Conservation (phyloP, 2,329 filamentous ascomycete genomes). For the Neonectria magnoliae region DNA sequence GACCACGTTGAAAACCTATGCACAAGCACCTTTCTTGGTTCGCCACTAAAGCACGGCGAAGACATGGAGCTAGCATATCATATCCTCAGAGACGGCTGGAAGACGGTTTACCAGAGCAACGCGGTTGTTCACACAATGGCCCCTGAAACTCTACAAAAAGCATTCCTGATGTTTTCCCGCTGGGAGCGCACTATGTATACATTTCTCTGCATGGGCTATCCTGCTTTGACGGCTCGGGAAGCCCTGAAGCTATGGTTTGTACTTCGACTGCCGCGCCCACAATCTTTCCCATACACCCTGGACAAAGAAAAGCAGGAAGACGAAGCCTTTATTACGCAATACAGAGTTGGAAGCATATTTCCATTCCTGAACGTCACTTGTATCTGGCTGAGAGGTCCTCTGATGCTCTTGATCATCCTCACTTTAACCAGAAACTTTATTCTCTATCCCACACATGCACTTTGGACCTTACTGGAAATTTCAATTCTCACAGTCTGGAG, state of each 20-base stretch:
- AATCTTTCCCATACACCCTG: not conserved
- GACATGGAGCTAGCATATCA: constrained; percentile 12
- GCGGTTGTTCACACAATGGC: constrained; percentile 14
- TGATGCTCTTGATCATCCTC: constrained; percentile 4
- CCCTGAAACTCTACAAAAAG: constrained; percentile 4
- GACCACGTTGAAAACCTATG: constrained; percentile 4
- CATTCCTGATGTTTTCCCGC: constrained; percentile 16
- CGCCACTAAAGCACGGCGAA: constrained; percentile 8
- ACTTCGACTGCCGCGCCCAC: not conserved
- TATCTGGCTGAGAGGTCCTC: constrained; percentile 11
- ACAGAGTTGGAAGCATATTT: constrained; percentile 12
- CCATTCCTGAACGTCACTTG: constrained; percentile 5
- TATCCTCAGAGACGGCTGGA: constrained; percentile 13
- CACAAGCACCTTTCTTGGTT: constrained; percentile 11
- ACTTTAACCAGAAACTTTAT: constrained; percentile 7
- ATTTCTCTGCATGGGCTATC: constrained; percentile 12
- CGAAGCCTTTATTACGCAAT: not conserved
- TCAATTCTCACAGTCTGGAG: constrained; percentile 13
- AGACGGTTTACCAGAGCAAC: constrained; percentile 13
- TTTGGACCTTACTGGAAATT: constrained; percentile 8
- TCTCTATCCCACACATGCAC: constrained; percentile 10
- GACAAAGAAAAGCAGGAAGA: constrained; percentile 11
- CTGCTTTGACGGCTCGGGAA: constrained; percentile 12
- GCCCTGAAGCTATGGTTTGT: constrained; percentile 1
- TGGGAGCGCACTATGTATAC: constrained; percentile 14